phyloP scores from a whole-genome alignment of 129 eudicot species.

The Solidago caesia region DNA sequence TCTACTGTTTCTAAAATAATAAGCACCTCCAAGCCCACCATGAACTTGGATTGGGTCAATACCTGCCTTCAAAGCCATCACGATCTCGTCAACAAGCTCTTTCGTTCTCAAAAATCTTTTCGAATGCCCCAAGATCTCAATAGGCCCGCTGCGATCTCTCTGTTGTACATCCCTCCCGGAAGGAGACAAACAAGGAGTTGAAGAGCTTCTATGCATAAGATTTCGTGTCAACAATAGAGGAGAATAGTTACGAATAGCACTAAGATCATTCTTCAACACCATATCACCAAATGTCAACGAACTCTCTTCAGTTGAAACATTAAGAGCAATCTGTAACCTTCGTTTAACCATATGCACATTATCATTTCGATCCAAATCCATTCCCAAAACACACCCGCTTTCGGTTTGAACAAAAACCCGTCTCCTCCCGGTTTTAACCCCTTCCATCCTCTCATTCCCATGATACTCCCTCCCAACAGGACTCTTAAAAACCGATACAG shows the following conservation, averaged over 20 bases:
- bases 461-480: slow-evolving; percentile 69
- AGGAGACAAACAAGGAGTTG: slow-evolving; percentile 90
- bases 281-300: slow-evolving; percentile 83
- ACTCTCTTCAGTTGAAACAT: slow-evolving; percentile 76
- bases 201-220: slow-evolving; percentile 75
- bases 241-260: slow-evolving; percentile 76
- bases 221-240: slow-evolving; percentile 73
- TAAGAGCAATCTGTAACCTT: slow-evolving; percentile 73
- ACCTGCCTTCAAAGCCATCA: slow-evolving; percentile 60
- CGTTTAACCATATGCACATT: slow-evolving; percentile 89
- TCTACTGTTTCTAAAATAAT: slow-evolving; percentile 56
- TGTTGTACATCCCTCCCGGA: slow-evolving; percentile 71
- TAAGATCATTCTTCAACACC: slow-evolving; percentile 83
- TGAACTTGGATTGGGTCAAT: slow-evolving; percentile 75
- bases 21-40: slow-evolving; percentile 87
- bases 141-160: slow-evolving; percentile 65
- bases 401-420: slow-evolving; percentile 95
- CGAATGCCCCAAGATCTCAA: slow-evolving; percentile 71
- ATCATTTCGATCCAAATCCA: slow-evolving; percentile 86
- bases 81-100: slow-evolving; percentile 65
- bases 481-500: slow-evolving; percentile 62
- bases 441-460: slow-evolving; percentile 41
- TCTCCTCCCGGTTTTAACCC: slow-evolving; percentile 46
- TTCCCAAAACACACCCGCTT: slow-evolving; percentile 82
- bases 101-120: slow-evolving; percentile 42